phyloP scores from a whole-genome alignment of 2,329 filamentous ascomycete genomes.

The Stylonectria norvegica region DNA sequence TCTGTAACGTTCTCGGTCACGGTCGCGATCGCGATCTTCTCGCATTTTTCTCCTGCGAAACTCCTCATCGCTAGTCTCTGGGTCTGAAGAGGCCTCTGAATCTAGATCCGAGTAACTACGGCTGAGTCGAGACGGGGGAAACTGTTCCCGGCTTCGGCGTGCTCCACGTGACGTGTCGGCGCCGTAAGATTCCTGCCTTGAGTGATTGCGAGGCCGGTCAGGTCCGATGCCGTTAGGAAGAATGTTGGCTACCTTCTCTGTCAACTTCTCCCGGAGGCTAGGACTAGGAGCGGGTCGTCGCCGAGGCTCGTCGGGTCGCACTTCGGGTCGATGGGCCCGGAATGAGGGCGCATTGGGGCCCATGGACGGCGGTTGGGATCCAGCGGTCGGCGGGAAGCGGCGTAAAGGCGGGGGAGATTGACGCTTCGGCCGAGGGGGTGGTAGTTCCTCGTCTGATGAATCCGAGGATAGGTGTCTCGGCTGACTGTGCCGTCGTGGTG shows the following conservation, averaged over 20 bases:
- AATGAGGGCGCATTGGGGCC: conserved; percentile 21
- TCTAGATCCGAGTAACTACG: conserved; percentile 41
- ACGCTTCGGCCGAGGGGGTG: conserved; percentile 26
- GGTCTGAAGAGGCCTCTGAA: conserved; percentile 35
- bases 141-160: conserved; percentile 40
- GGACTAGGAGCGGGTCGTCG: conserved; percentile 36
- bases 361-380: conserved; percentile 28
- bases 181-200: conserved; percentile 32
- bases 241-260: conserved; percentile 44
- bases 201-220: conserved; percentile 37
- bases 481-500: conserved; percentile 48
- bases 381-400: conserved; percentile 31
- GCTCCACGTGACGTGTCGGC: conserved; percentile 28
- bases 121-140: conserved; percentile 39
- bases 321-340: conserved; percentile 34
- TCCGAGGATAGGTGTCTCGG: conserved; percentile 41
- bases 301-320: conserved; percentile 36
- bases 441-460: conserved; percentile 42
- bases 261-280: conserved; percentile 42
- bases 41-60: conserved; percentile 20
- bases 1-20: conserved; percentile 26
- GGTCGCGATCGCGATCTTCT: conserved; percentile 28
- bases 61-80: conserved; percentile 33
- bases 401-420: conserved; percentile 23
- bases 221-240: conserved; percentile 36